Conservation (phyloP, 1,284 basidiomycete genomes). For the Cutaneotrichosporon sp. region DNA sequence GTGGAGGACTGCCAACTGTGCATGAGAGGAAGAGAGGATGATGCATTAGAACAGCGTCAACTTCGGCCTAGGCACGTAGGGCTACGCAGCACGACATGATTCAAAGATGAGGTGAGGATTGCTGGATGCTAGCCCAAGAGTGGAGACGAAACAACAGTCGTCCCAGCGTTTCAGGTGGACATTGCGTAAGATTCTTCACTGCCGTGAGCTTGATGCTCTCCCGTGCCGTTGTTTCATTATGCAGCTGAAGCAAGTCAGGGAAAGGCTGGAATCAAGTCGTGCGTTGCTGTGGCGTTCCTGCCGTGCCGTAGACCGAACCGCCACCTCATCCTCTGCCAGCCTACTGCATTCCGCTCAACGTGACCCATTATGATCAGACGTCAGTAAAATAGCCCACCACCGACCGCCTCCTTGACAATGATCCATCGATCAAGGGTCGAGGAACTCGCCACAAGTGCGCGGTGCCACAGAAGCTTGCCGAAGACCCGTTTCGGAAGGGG, state of each 20-base stretch:
- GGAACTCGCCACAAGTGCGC: not conserved
- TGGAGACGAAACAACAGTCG: not conserved
- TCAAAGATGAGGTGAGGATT: not conserved
- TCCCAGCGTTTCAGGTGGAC: slow-evolving; percentile 6
- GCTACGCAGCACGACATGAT: not conserved
- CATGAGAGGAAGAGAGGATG: not conserved
- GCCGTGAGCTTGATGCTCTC: slow-evolving; percentile 7
- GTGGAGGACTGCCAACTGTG: not conserved
- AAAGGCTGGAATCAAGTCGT: not conserved
- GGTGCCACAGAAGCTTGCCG: not conserved
- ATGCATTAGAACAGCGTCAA: not conserved
- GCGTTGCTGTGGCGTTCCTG: not conserved
- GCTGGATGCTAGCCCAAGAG: not conserved
- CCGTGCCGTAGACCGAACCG: slow-evolving; percentile 1
- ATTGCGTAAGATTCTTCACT: not conserved
- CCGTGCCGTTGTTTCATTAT: slow-evolving; percentile 2
- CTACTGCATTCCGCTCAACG: not conserved
- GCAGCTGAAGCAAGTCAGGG: not conserved
- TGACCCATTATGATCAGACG: not conserved
- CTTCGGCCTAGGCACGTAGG: not conserved
- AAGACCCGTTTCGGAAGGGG: slow-evolving; percentile 1
- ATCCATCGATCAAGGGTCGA: not conserved
- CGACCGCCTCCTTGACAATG: no score
- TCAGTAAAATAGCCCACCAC: not conserved
- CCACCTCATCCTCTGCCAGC: not conserved